Evolutionary conservation across 371 early-diverging fungal genomes (phyloP).

Genomic region (Apophysomyces trapeziformis): DNA sequence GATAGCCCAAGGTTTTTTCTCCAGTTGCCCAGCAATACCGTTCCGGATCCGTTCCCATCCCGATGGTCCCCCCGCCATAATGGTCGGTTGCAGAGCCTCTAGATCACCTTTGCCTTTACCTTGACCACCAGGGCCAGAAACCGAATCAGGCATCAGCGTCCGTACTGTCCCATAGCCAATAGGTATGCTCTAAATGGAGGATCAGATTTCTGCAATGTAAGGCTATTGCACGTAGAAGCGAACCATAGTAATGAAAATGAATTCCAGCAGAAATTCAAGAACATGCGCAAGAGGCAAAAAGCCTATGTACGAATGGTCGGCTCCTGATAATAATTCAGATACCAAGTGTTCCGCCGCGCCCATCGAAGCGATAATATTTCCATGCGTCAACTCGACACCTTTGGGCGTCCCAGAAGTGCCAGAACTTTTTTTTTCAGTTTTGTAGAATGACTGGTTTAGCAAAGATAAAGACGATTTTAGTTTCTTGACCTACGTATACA

Average conservation of each 20-base stretch:
- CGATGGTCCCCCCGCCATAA: constrained; percentile 90
- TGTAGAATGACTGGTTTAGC: no score
- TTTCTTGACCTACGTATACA: constrained; percentile 60
- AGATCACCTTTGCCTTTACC: constrained; percentile 93
- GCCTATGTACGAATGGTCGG: constrained; percentile 70
- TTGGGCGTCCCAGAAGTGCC: constrained; percentile 87
- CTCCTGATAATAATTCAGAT: constrained; percentile 39
- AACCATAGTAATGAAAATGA: constrained; percentile 50
- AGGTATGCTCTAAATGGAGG: constrained; percentile 46
- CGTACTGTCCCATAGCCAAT: constrained; percentile 85
- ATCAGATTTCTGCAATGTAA: constrained; percentile 12
- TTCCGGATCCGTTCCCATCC: constrained; percentile 90
- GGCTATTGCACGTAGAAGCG: background rate
- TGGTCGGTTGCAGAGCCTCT: constrained; percentile 83
- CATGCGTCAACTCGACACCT: constrained; percentile 69
- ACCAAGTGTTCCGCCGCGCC: constrained; percentile 54
- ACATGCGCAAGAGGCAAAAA: constrained; percentile 94
- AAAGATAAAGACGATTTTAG: constrained; percentile 3
- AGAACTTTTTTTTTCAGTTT: constrained; percentile 51
- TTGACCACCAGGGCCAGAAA: constrained; percentile 56
- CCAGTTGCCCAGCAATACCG: constrained; percentile 73
- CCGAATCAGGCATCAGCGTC: constrained; percentile 84
- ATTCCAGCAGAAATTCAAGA: constrained; percentile 76
- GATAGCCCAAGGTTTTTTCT: constrained; percentile 59
- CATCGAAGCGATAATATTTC: constrained; percentile 74